These are phyloP conservation scores for Phaeomoniella chlamydospora DNA, from an alignment of 2,329 filamentous ascomycete species.

Conservation along the genomic window DNA sequence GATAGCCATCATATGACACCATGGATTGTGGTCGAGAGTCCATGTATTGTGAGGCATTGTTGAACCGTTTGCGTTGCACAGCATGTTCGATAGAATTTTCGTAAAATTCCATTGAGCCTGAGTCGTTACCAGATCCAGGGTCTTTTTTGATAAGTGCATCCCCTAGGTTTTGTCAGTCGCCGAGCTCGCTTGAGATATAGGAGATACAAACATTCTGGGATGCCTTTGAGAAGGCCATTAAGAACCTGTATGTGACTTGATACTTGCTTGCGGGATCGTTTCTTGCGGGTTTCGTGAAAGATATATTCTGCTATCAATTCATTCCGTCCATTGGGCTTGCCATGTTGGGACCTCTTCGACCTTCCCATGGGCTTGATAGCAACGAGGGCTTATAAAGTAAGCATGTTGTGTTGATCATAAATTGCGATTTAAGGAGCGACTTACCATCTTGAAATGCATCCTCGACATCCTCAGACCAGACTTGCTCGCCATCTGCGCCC, in stretches of 20 bases:
- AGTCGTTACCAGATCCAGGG: conserved; percentile 1
- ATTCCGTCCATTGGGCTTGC: conserved; percentile 43
- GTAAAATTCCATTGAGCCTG: conserved; percentile 6
- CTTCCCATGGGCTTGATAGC: conserved; percentile 44
- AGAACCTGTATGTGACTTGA: conserved; percentile 52
- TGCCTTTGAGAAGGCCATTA: conserved; percentile 37
- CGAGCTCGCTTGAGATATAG: neutral
- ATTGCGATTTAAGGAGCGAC: conserved; percentile 2
- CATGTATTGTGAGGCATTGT: neutral
- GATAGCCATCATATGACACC: conserved; percentile 15
- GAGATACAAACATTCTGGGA: conserved; percentile 31
- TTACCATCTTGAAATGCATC: conserved; percentile 33
- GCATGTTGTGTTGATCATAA: conserved; percentile 7
- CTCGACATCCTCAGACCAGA: conserved; percentile 31
- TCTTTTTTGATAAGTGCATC: conserved; percentile 2
- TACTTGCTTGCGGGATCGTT: conserved; percentile 42
- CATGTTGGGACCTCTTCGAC: conserved; percentile 35
- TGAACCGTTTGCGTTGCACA: neutral
- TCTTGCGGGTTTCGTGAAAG: conserved; percentile 36
- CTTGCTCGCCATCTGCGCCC: conserved; percentile 20
- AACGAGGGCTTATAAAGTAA: conserved; percentile 27
- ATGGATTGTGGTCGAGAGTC: conserved; percentile 1
- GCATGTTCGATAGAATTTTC: conserved; percentile 8
- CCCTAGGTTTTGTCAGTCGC: conserved; percentile 4
- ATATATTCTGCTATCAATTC: conserved; percentile 48